Evolutionary conservation across 345 rosid species (phyloP).

Genomic region (Conringia planisiliqua): DNA sequence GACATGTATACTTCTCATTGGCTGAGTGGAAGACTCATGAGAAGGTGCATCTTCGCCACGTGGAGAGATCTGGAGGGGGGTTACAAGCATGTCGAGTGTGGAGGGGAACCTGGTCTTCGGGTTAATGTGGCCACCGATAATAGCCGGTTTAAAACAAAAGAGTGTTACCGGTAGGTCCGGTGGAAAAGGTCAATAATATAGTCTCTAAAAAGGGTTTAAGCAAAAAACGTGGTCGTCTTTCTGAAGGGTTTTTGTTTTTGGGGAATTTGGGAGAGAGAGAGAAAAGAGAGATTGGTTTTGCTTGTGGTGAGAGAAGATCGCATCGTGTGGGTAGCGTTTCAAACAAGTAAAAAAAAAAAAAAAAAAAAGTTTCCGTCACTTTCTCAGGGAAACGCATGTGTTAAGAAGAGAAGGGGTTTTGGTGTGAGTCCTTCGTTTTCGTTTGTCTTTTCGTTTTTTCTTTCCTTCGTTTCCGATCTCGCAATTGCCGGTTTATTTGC

Average conservation of each 20-base stretch:
- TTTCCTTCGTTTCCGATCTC: constrained; percentile 32
- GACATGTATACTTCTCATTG: constrained; percentile 20
- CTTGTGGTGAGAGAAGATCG: constrained; percentile 30
- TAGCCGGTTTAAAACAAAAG: constrained; percentile 32
- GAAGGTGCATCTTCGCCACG: constrained; percentile 32
- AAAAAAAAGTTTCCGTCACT: constrained; percentile 20
- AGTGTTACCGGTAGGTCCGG: constrained; percentile 42
- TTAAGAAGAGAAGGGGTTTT: constrained; percentile 27
- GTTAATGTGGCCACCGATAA: constrained; percentile 34
- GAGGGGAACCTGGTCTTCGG: constrained; percentile 41
- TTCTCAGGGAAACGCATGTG: constrained; percentile 46
- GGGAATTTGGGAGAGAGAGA: constrained; percentile 26
- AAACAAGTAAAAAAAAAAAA: neutral
- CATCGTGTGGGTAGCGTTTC: constrained; percentile 43
- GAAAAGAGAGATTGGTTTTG: neutral
- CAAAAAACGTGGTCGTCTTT: constrained; percentile 44
- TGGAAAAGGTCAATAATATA: constrained; percentile 42
- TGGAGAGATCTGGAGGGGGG: constrained; percentile 35
- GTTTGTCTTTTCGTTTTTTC: neutral
- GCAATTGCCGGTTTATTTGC: constrained; percentile 33
- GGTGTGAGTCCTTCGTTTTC: constrained; percentile 20
- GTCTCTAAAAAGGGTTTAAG: constrained; percentile 54
- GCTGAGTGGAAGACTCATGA: constrained; percentile 20
- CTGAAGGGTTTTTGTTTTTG: constrained; percentile 46
- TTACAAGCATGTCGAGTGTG: constrained; percentile 10